These are phyloP conservation scores for Ogataea nonfermentans DNA, from an alignment of 805 yeast genomes.

Conservation along the genomic window DNA sequence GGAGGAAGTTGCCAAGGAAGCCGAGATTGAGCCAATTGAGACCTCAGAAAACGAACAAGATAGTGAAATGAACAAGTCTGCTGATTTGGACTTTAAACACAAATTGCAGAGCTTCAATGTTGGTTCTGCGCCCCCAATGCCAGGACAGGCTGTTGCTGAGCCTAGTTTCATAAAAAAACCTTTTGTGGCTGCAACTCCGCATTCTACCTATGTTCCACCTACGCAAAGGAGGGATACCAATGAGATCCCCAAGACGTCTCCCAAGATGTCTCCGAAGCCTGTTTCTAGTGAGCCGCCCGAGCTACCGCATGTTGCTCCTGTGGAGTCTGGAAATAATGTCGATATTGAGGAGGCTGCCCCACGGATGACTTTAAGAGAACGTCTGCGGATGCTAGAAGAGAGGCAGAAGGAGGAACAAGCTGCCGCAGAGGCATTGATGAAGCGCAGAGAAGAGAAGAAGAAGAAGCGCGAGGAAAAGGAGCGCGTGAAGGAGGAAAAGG, in stretches of 20 bases:
- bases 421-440: slow-evolving; percentile 62
- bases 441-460: slow-evolving; percentile 51
- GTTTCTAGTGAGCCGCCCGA: neutral
- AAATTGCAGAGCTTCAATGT: slow-evolving; percentile 51
- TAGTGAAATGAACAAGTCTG: neutral
- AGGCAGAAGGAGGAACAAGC: slow-evolving; percentile 73
- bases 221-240: slow-evolving; percentile 14
- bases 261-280: neutral
- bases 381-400: slow-evolving; percentile 80
- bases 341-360: slow-evolving; percentile 59
- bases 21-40: neutral
- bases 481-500: too few species aligned
- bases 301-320: neutral
- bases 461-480: slow-evolving; percentile 24
- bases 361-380: slow-evolving; percentile 77
- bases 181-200: slow-evolving; percentile 52
- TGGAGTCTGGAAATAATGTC: slow-evolving; percentile 18
- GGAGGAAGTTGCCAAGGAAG: neutral
- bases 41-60: neutral
- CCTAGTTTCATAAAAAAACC: slow-evolving; percentile 53
- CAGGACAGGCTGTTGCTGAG: slow-evolving; percentile 30
- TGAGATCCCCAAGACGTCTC: neutral
- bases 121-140: slow-evolving; percentile 40
- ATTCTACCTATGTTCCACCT: slow-evolving; percentile 58
- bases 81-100: slow-evolving; percentile 35